Evolutionary conservation across 495 filamentous ascomycete genomes (phyloP).

Genomic region (Sordaria brevicollis): DNA sequence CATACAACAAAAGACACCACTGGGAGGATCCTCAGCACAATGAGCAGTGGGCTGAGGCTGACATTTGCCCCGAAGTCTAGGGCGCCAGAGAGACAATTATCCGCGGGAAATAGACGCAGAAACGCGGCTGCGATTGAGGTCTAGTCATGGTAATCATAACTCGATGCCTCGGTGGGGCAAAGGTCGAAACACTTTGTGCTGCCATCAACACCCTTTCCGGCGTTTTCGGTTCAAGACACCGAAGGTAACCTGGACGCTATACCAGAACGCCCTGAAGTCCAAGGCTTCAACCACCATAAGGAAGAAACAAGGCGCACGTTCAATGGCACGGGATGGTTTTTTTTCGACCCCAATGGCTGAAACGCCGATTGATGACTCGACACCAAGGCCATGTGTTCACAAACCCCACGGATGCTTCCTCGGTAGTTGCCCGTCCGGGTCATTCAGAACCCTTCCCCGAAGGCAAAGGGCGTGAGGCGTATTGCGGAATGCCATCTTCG

Average conservation of each 20-base stretch:
- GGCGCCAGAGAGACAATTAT: not conserved
- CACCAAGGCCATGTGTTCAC: not conserved
- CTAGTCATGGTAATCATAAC: not conserved
- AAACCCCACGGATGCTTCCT: not conserved
- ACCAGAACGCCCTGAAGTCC: not conserved
- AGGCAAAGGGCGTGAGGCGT: not conserved
- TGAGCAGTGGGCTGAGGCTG: not conserved
- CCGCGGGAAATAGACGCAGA: not conserved
- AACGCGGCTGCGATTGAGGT: not conserved
- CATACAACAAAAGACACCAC: not conserved
- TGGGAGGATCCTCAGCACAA: not conserved
- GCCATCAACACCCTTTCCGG: not conserved
- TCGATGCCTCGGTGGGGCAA: not conserved
- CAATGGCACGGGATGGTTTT: not conserved
- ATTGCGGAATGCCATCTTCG: not conserved
- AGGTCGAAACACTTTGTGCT: not conserved
- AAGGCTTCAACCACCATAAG: not conserved
- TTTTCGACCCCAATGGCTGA: not conserved
- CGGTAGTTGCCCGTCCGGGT: not conserved
- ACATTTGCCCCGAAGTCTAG: not conserved
- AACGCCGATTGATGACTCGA: not conserved
- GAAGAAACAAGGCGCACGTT: not conserved
- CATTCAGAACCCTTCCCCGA: not conserved
- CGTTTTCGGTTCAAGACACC: not conserved
- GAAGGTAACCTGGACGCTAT: not conserved